phyloP scores from a whole-genome alignment of 129 eudicot genomes.

The Flaveria ramosissima region DNA sequence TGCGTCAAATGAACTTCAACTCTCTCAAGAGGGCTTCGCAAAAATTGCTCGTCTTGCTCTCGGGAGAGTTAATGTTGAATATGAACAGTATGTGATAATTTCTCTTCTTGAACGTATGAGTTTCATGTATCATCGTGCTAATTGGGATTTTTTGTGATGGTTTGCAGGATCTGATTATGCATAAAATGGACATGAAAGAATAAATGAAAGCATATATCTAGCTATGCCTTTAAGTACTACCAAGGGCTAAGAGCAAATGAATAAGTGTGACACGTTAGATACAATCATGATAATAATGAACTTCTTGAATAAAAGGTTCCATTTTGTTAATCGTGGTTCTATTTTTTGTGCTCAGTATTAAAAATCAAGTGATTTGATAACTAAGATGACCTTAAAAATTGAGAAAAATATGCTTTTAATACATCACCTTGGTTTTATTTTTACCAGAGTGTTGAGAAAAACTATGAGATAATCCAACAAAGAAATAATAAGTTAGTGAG shows the following conservation, averaged over 20 bases:
- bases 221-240: not conserved
- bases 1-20: conserved; percentile 19
- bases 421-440: too few species aligned
- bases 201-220: conserved; percentile 7
- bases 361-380: too few species aligned
- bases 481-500: too few species aligned
- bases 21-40: conserved; percentile 31
- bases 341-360: too few species aligned
- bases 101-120: not conserved
- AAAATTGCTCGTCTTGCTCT: conserved; percentile 32
- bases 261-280: conserved; percentile 1
- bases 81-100: conserved; percentile 16
- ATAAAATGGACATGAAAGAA: not conserved
- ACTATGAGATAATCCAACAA: too few species aligned
- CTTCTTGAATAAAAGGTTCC: not conserved
- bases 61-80: conserved; percentile 33
- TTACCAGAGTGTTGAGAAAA: too few species aligned
- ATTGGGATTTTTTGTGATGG: not conserved
- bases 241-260: conserved; percentile 13
- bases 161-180: conserved; percentile 28
- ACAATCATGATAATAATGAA: not conserved
- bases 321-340: not conserved
- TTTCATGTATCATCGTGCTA: not conserved
- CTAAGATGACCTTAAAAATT: too few species aligned
- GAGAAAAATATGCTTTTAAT: too few species aligned